Conservation (phyloP, 176 grass and related monocot species). For the Zea mays region Zm-B73-REFERENCE-NAM-5.0 NC_050103.1:171762001-171762500, state of each 20-base stretch:
- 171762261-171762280: constrained; percentile 56
- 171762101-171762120: constrained; percentile 87
- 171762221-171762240: constrained; percentile 76
- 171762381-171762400: constrained; percentile 76
- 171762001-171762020: constrained; percentile 90
- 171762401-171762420: constrained; percentile 91
- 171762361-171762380: constrained; percentile 63
- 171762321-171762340: constrained; percentile 58
- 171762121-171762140: background rate
- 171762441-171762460: constrained; percentile 91
- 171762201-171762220: constrained; percentile 48
- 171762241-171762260: constrained; percentile 70
- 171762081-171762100: constrained; percentile 78
- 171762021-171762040: constrained; percentile 76
- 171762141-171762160: no score
- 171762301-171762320: constrained; percentile 48
- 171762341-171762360: constrained; percentile 76
- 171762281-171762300: constrained; percentile 70
- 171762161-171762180: background rate
- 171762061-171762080: constrained; percentile 83
- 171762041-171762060: constrained; percentile 94
- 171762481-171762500: constrained; percentile 69
- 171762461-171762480: constrained; percentile 84
- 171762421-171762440: constrained; percentile 69
- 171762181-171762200: background rate